Percentiles rank a stretch among this genome's conserved stretches.
These are phyloP conservation scores for Whalleya microplaca DNA, from an alignment of 2,329 filamentous ascomycete species.

Conservation along the genomic window DNA sequence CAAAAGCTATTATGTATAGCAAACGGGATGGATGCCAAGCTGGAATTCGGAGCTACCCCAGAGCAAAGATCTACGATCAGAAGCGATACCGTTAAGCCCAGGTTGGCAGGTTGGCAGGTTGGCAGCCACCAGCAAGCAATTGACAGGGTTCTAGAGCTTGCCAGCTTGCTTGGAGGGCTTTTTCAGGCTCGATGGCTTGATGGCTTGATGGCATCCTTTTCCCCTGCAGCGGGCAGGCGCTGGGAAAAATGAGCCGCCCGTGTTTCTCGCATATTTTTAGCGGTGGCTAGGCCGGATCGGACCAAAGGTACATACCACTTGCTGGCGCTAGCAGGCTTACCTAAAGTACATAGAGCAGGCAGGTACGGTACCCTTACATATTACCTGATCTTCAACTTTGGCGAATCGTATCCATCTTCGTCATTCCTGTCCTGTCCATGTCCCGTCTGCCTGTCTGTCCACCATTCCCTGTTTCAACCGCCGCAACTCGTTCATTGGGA, in stretches of 20 bases:
- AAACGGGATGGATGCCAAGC: background rate
- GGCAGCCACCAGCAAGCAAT: too few species aligned
- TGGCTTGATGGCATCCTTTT: background rate
- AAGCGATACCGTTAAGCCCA: too few species aligned
- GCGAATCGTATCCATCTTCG: constrained; percentile 22
- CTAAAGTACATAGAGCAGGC: too few species aligned
- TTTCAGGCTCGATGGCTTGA: too few species aligned
- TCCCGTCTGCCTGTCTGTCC: constrained; percentile 2
- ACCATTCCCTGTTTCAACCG: constrained; percentile 5
- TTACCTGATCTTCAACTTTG: too few species aligned
- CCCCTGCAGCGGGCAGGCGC: background rate
- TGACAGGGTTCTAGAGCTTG: too few species aligned
- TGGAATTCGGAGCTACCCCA: background rate
- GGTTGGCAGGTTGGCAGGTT: too few species aligned
- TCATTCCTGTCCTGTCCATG: constrained; percentile 24
- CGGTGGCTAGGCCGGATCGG: background rate
- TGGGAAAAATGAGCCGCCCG: too few species aligned
- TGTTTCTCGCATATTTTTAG: background rate
- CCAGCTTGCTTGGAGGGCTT: background rate
- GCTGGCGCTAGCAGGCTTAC: too few species aligned
- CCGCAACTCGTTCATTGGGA: background rate
- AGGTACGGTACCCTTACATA: too few species aligned
- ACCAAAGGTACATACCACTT: too few species aligned
- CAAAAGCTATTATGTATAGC: too few species aligned
- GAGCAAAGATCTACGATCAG: background rate